Base-by-base conservation (phyloP, 441 rosid species). In the Erodium chrysanthum region DNA sequence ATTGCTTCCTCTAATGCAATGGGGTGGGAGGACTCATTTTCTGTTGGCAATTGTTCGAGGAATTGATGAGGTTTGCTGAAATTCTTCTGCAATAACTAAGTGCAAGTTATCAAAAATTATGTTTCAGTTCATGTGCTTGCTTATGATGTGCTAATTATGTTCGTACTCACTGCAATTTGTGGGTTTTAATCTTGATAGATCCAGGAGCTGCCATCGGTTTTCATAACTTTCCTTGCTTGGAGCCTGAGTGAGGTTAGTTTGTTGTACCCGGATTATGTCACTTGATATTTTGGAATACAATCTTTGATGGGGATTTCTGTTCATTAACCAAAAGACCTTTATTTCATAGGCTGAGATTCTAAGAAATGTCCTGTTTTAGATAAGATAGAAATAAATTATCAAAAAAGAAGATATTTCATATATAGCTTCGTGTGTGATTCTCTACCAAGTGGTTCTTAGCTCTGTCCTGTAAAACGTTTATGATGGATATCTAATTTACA, bases 21-120 rank as follows among this genome's bases (percentile, higher is more conserved):
- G 97, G 92, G 76, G 79, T 68, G 96, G 97, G 78, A 84, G 91
- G 80, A 80, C 85, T 9, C 93, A 90, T 65, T 85, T 87, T 73
- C 67, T 88, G 12, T 65, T 87, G 60, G 84, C 82, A 25, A 74
- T 87, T 60, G 87, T 80, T 74, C 78, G 77, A 35, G 82, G 66
- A 65, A 69, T 85, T 21, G 68, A 31, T 5, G 87, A 92, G 96
- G 96, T 88, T 76, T 58, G n/a, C 17, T 1, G 61, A 22, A 18
- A 20, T 61, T 67, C 33, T 25, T 7, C 17, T n/a, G 20, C 7
- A 14, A 48, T 15, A n/a, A 48, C 18, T 48, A 15, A 14, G 7
- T 5, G 7, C 23, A 18, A 52, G 9, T 52, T 52, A 8, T 17
- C 0, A 11, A 7, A 18, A 52, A 17, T 37, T 5, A 2, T 4